Conservation (phyloP, 2,329 filamentous ascomycete species). For the Diaporthe australafricana region DNA sequence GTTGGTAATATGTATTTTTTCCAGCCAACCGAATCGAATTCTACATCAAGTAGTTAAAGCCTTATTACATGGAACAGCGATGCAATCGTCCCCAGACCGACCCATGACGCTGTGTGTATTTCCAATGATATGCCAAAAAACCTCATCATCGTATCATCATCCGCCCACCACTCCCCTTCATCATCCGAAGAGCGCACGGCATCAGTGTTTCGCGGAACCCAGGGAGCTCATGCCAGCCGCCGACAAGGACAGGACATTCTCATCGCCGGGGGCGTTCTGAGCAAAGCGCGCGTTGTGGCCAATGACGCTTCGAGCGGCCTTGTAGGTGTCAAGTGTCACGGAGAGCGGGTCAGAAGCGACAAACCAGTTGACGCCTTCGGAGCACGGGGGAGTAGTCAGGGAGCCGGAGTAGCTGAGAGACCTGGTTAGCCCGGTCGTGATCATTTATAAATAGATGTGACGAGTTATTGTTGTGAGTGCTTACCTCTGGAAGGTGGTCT, state of each 20-base stretch:
- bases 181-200: not conserved
- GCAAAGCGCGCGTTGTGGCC: slow-evolving; percentile 61
- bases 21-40: slow-evolving; percentile 23
- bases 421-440: not conserved
- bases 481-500: slow-evolving; percentile 53
- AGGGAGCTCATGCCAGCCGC: slow-evolving; percentile 18
- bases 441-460: not conserved
- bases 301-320: slow-evolving; percentile 54
- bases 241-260: slow-evolving; percentile 48
- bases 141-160: slow-evolving; percentile 8
- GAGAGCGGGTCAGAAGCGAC: slow-evolving; percentile 56
- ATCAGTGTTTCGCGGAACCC: slow-evolving; percentile 15
- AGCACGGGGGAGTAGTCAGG: slow-evolving; percentile 62
- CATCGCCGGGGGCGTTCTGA: slow-evolving; percentile 54
- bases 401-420: slow-evolving; percentile 56
- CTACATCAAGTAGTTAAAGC: slow-evolving; percentile 20
- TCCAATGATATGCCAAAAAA: slow-evolving; percentile 12
- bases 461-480: not conserved
- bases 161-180: not conserved
- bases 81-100: not conserved
- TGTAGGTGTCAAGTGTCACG: slow-evolving; percentile 52
- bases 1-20: slow-evolving; percentile 19
- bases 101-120: slow-evolving; percentile 18
- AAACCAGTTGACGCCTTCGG: slow-evolving; percentile 60
- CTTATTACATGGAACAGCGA: slow-evolving; percentile 24